phyloP scores from a whole-genome alignment of 2,329 filamentous ascomycete species.

The Coleophoma eucalyptorum region DNA sequence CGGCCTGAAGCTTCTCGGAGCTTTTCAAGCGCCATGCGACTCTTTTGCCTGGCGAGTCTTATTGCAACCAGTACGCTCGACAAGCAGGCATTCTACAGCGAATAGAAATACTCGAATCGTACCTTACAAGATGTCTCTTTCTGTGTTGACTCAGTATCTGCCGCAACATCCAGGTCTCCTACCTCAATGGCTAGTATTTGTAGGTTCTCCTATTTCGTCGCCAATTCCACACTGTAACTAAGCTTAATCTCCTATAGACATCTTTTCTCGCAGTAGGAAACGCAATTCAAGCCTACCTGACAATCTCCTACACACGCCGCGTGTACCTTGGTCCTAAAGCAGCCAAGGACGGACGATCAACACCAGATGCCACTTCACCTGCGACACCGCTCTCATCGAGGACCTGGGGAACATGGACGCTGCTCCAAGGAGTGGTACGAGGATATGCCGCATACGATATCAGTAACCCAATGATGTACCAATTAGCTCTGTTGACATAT shows the following conservation, averaged over 20 bases:
- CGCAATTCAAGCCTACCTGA: conserved; percentile 77
- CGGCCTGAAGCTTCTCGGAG: background rate
- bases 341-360: conserved; percentile 68
- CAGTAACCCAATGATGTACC: conserved; percentile 51
- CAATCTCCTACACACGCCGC: conserved; percentile 77
- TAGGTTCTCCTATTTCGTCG: conserved; percentile 29
- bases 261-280: conserved; percentile 81
- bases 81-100: background rate
- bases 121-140: conserved; percentile 5
- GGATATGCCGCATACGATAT: conserved; percentile 68
- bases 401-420: conserved; percentile 70
- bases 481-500: conserved; percentile 62
- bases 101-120: too few relatives aligned
- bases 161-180: conserved; percentile 42
- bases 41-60: background rate
- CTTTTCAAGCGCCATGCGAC: background rate
- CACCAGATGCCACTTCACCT: conserved; percentile 59
- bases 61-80: background rate
- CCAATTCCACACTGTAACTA: background rate
- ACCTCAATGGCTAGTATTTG: conserved; percentile 63
- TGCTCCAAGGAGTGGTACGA: conserved; percentile 56
- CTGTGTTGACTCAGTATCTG: conserved; percentile 17
- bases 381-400: conserved; percentile 68
- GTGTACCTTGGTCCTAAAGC: conserved; percentile 67
- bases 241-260: conserved; percentile 50